Evolutionary conservation across 371 early-diverging fungal species (phyloP), one percentile per base, ranked within the genome.

Genomic region (Saksenaea vasiformis): DNA sequence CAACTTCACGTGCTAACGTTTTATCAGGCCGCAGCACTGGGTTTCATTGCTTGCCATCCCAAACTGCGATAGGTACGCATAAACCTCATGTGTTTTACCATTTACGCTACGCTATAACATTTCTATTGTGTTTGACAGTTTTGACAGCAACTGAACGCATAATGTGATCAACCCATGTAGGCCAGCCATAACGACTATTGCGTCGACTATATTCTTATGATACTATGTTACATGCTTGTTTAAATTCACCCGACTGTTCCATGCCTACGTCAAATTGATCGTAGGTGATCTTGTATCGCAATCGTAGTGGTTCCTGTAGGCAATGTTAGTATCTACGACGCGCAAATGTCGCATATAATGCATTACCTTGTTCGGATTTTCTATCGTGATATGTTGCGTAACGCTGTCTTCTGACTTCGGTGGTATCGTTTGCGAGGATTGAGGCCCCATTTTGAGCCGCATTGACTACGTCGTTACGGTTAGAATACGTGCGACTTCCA

Each of bases 271-370:
- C 91, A 62, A 89, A 87, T 44, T 90, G 77, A 24, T 79, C 67
- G 70, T 91, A 93, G 24, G 81, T 80, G 3, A 92, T 78, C 60
- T 86, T 87, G 72, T 87, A 93, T 54, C 88, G 79, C 62, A 92
- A 62, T 24, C 90, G 82, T 31, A 91, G 64, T 31, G 84, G 74
- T 31, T 88, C 87, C 85, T 87, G 68, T 31, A 51, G 19, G 35
- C 31, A 34, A 61, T 36, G 28, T n/a, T 55, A 19, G 5, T 7
- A 26, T 47, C n/a, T 41, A 3, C 3, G 14, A n/a, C 43, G 22
- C 51, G n/a, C 36, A 26, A 19, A 8, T 10, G n/a, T 39, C 39
- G 15, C 9, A 22, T 27, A 4, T 9, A n/a, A 10, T 41, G 15
- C n/a, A 28, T 54, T 74, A 77, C 77, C 64, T 72, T 72, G 5